Base-by-base conservation (phyloP, 2,329 filamentous ascomycete species). In the Pseudocercospora fijiensis region DNA sequence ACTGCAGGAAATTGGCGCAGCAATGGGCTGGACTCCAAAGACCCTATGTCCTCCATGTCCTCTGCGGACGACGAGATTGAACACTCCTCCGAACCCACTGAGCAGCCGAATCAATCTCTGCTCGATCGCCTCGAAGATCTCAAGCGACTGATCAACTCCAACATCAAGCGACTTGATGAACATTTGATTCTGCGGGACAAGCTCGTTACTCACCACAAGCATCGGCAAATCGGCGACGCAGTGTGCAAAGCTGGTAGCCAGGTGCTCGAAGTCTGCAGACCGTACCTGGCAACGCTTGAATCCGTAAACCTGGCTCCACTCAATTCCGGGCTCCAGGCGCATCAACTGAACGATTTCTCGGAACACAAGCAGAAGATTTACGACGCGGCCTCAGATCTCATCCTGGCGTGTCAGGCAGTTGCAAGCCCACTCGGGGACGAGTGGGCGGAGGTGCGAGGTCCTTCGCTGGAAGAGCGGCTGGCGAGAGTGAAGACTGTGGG, bases 321-420 rank as follows among this genome's bases (percentile, higher is more conserved):
- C 2, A 89, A 88, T 45, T 89, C 89, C 63, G 88, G 85, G 63
- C 89, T 93, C 69, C 90, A 94, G 75, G 94, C 90, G 49, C 92
- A 92, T 0, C 91, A 96, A 71, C 80, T 98, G 30, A 85, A 88
- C 55, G 95, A 98, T 70, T 97, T 97, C 76, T 89, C 88, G 72
- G 85, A 88, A 30, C 91, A 96, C 76, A 98, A 98, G 78, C 95
- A 99, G 76, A 90, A 90, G 70, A 83, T 96, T 18, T 98, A 98
- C 77, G 95, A 98, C 77, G 90, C 92, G 64, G 90, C 96, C 61
- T 93, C 92, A 8, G 95, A 98, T 75, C 84, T 99, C 27, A 80
- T 98, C 3, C 80, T 96, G 57, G 88, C 89, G 63, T 97, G 93
- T 73, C 95, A 99, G 78, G 88, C 90, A 24, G 90, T 98, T n/a